Conservation (phyloP, 139 green algal species). For the Deuterostichococcus epilithicus region DNA sequence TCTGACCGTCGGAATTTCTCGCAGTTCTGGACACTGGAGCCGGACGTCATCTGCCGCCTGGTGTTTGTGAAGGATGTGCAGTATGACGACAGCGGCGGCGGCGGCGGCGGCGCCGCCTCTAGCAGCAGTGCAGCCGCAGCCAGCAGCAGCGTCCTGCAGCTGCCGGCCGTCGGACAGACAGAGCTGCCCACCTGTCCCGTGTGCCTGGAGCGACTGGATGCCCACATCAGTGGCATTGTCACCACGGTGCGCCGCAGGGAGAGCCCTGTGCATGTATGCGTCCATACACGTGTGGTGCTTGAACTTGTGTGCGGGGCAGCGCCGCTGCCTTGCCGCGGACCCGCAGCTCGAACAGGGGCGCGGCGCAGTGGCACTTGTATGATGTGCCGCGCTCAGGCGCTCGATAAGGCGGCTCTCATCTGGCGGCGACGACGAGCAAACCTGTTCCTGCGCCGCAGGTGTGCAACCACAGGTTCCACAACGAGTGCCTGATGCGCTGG, state of each 20-base stretch:
- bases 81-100: constrained; percentile 2
- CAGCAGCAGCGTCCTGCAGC: not conserved
- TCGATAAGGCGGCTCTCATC: too few species aligned
- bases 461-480: constrained; percentile 96
- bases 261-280: not conserved
- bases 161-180: constrained; percentile 49
- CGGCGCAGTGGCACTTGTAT: too few species aligned
- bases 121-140: not conserved
- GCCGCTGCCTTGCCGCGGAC: not conserved
- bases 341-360: too few species aligned
- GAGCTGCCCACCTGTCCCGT: constrained; percentile 95
- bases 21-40: constrained; percentile 74
- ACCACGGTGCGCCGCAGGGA: constrained; percentile 65
- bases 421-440: not conserved
- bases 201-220: constrained; percentile 94
- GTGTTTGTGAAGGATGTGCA: constrained; percentile 55
- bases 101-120: not conserved
- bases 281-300: not conserved
- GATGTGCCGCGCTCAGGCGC: too few species aligned
- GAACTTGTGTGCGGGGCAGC: not conserved
- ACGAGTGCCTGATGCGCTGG: constrained; percentile 88
- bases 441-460: constrained; percentile 34
- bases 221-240: constrained; percentile 88
- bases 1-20: not conserved
- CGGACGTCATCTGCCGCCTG: constrained; percentile 73